Base-by-base conservation (phyloP, 2,329 filamentous ascomycete species). In the Trichoderma harzianum region DNA sequence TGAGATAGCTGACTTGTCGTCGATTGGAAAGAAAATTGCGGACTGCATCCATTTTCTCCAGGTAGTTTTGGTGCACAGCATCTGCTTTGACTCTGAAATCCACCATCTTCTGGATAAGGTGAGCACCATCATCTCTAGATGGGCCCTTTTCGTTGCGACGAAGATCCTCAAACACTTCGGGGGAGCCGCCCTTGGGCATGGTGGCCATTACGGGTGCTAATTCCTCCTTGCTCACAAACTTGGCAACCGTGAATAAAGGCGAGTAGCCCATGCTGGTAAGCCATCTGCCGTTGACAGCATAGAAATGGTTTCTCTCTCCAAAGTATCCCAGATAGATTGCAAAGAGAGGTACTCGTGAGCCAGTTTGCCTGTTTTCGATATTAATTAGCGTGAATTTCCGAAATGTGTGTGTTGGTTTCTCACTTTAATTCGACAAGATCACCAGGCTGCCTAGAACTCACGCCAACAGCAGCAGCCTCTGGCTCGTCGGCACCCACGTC, bases 261-360 rank as follows among this genome's bases (percentile, higher is more conserved):
- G 79, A 81, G 34, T 86, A 78, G 18, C 80, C 80, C 47, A 82
- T 71, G 66, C 81, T 83, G 10, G 83, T 82, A 18, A 85, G 76
- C 77, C 88, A 85, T 80, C 84, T 85, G 73, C 87, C 88, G 18
- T 82, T 85, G 74, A 78, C 83, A 34, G 85, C 84, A 77, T 88
- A 89, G 76, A 86, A 88, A 76, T 89, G 86, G 74, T 88, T 82
- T 55, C 84, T 80, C 21, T 83, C 83, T 51, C 85, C 83, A 74
- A 86, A 83, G 68, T 80, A 83, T 16, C 87, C 87, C 8, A 90
- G 80, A 74, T 86, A 88, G 58, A 90, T 77, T 14, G 83, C 88
- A 58, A 90, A 80, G 18, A 87, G 73, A 5, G 85, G 84, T 24
- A 84, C 79, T 30, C 85, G 80, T 12, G 83, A 83, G n/a, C 80